Evolutionary conservation across 2,329 filamentous ascomycete genomes (phyloP).

Genomic region (Cadophora luteo-olivacea): DNA sequence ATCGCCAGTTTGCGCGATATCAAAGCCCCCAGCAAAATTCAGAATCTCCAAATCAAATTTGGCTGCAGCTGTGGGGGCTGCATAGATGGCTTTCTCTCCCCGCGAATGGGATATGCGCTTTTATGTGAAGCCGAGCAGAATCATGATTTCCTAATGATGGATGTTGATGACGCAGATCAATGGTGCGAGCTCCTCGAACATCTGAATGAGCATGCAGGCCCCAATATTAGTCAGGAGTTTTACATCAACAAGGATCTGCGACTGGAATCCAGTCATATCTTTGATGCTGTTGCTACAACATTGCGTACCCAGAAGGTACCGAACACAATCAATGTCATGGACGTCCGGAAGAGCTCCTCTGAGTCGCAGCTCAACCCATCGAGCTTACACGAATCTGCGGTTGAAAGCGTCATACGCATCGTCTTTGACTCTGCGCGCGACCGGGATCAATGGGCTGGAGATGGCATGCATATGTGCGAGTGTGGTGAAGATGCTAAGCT

Average conservation of each 20-base stretch:
- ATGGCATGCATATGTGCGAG: slow-evolving; percentile 36
- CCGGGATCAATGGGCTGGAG: slow-evolving; percentile 42
- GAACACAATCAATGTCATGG: slow-evolving; percentile 22
- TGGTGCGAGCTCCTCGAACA: slow-evolving; percentile 32
- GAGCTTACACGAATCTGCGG: slow-evolving; percentile 43
- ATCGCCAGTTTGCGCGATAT: slow-evolving; percentile 39
- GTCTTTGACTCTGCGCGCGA: slow-evolving; percentile 42
- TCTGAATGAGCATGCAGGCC: slow-evolving; percentile 36
- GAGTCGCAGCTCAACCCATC: slow-evolving; percentile 40
- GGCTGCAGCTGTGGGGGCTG: slow-evolving; percentile 50
- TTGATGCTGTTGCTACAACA: slow-evolving; percentile 40
- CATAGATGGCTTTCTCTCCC: slow-evolving; percentile 47
- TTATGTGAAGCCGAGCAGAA: slow-evolving; percentile 39
- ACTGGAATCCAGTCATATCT: slow-evolving; percentile 46
- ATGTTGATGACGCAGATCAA: slow-evolving; percentile 32
- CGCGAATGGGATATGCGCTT: slow-evolving; percentile 46
- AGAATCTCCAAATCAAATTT: slow-evolving; percentile 42
- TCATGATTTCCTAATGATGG: slow-evolving; percentile 36
- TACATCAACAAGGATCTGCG: slow-evolving; percentile 46
- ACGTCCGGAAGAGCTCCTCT: slow-evolving; percentile 20
- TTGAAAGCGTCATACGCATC: slow-evolving; percentile 40
- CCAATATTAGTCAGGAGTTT: slow-evolving; percentile 41
- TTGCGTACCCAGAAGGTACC: slow-evolving; percentile 29
- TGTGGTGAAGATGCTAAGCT: slow-evolving; percentile 34
- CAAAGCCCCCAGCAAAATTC: slow-evolving; percentile 22